Percentiles rank a stretch among this genome's conserved stretches.
These are phyloP conservation scores for Bipolaris bicolor DNA, from an alignment of 2,329 filamentous ascomycete genomes.

Conservation along the genomic window DNA sequence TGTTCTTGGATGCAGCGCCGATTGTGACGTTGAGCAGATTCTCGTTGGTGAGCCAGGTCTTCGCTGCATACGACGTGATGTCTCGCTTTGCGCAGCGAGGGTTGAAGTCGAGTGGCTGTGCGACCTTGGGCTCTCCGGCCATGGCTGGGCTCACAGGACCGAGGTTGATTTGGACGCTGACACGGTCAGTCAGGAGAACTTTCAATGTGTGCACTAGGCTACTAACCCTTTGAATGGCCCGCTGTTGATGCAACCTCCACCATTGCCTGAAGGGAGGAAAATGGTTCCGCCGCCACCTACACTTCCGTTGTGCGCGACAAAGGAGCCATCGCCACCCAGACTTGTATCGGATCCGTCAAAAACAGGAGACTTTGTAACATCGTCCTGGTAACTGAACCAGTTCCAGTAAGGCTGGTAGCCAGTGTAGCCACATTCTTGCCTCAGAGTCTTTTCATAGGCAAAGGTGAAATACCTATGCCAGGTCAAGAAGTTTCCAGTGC, in stretches of 20 bases:
- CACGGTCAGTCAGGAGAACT: neutral
- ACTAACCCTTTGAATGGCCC: constrained; percentile 39
- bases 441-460: constrained; percentile 46
- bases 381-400: constrained; percentile 45
- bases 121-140: constrained; percentile 15
- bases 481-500: constrained; percentile 28
- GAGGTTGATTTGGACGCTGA: constrained; percentile 28
- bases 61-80: constrained; percentile 34
- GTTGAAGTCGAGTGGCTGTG: constrained; percentile 27
- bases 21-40: constrained; percentile 55
- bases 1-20: constrained; percentile 56
- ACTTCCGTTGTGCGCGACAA: constrained; percentile 17
- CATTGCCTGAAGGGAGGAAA: constrained; percentile 17
- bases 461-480: constrained; percentile 50
- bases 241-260: constrained; percentile 31
- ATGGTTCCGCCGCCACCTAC: constrained; percentile 21
- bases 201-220: neutral
- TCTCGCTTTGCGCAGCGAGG: constrained; percentile 45
- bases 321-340: constrained; percentile 40
- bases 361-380: constrained; percentile 37
- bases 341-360: constrained; percentile 42
- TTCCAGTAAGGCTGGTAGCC: constrained; percentile 56
- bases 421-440: constrained; percentile 49
- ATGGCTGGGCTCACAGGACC: constrained; percentile 25
- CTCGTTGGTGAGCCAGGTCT: constrained; percentile 19